Evolutionary conservation across 176 grass and related monocot genomes (phyloP), one percentile per base, ranked within the genome.

Genomic region (Aegilops sharonensis): DNA sequence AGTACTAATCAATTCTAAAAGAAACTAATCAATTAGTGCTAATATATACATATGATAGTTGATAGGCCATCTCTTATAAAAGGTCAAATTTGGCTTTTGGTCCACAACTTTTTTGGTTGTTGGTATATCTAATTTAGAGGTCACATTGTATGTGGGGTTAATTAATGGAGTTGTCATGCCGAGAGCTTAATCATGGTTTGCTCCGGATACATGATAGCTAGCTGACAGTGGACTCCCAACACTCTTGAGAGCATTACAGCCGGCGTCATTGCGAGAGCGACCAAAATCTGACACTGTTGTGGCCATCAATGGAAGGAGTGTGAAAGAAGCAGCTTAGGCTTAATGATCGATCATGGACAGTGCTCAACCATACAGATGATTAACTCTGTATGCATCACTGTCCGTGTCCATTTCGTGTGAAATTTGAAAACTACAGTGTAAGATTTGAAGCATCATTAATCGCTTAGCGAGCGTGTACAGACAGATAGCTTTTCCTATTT

Each of bases 141-240:
- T 21, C 21, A 83, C 81, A 57, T 30, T 61, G 50, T 82, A 29
- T 63, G 40, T 57, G 6, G 35, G 25, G 78, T 47, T 29, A 11
- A 36, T 36, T 11, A 36, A 79, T 73, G 78, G 50, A 54, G 30
- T 65, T 78, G 50, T 82, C 21, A 63, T 24, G 72, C 62, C n/a
- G 27, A 77, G 48, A 29, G 29, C 39, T 52, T 78, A 80, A 77
- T 82, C 34, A 78, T 75, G 48, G 30, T 40, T 25, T 62, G 37
- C 50, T 82, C 52, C 25, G 35, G 70, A 37, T 85, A 36, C 1
- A 37, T 52, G 67, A 60, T 76, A 76, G 56, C 75, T 89, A 73
- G 6, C n/a, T 81, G 52, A 86, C 39, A 82, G 72, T 64, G 88
- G 64, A 85, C 23, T 87, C 42, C 66, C 89, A 86, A 86, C 80